A percentile compares a stretch with the other conserved stretches of the same genome.
Evolutionary conservation across 345 rosid species (phyloP).

Genomic region (Mercurialis annua): DNA sequence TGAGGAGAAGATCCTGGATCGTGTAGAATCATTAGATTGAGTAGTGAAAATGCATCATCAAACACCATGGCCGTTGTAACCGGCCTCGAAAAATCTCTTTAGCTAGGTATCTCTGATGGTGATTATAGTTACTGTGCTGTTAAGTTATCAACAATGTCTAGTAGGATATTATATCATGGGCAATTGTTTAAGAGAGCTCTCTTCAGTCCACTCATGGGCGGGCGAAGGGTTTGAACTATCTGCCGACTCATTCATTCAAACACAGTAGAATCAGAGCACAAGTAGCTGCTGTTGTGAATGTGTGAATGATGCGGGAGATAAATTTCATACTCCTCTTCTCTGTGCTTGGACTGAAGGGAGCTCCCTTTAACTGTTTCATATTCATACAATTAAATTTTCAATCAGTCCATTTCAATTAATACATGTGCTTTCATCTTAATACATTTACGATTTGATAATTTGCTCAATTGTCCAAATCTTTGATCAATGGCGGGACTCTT

Average conservation of each 20-base stretch:
- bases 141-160: background rate
- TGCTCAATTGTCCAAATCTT: background rate
- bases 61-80: too few species aligned
- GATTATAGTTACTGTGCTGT: too few species aligned
- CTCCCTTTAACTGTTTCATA: constrained; percentile 28
- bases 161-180: background rate
- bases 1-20: constrained; percentile 1
- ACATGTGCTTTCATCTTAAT: background rate
- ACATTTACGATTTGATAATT: too few species aligned
- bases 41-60: background rate
- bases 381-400: too few species aligned
- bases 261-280: constrained; percentile 22
- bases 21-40: background rate
- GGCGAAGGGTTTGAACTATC: constrained; percentile 38
- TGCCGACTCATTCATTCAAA: constrained; percentile 55
- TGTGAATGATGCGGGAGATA: constrained; percentile 35
- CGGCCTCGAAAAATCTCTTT: too few species aligned
- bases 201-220: constrained; percentile 48
- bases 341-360: constrained; percentile 57
- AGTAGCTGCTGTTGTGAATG: constrained; percentile 20
- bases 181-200: constrained; percentile 37
- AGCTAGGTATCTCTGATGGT: too few species aligned
- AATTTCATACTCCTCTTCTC: constrained; percentile 37
- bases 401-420: background rate
- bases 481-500: too few species aligned